Evolutionary conservation across 805 yeast genomes (phyloP).

Genomic region (Kuraishia ogatae): DNA sequence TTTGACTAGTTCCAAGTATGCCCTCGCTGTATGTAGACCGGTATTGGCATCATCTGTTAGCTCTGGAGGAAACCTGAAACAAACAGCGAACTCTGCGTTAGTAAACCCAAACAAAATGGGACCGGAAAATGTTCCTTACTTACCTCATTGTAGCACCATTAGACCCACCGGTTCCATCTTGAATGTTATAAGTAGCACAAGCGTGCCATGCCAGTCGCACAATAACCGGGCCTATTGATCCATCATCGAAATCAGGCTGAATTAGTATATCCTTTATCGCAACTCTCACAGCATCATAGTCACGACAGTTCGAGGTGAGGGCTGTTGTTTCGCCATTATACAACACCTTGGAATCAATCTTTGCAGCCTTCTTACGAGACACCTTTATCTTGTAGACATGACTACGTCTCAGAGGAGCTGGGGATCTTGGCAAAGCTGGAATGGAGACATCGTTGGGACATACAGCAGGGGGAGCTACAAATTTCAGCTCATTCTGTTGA

Average conservation of each 20-base stretch:
- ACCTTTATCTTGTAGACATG: not conserved
- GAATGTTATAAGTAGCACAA: conserved; percentile 69
- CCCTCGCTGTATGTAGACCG: conserved; percentile 53
- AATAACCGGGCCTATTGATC: conserved; percentile 68
- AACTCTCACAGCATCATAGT: conserved; percentile 24
- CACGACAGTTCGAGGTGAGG: conserved; percentile 7
- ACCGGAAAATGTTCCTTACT: not conserved
- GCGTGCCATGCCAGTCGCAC: conserved; percentile 84
- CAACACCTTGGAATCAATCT: not conserved
- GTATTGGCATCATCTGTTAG: conserved; percentile 51
- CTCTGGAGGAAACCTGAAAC: conserved; percentile 35
- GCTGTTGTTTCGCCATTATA: too few relatives aligned
- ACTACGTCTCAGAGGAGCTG: not conserved
- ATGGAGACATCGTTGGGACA: not conserved
- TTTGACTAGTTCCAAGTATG: conserved; percentile 47
- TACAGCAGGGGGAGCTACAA: not conserved
- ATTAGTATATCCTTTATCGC: conserved; percentile 26
- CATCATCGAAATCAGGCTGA: conserved; percentile 45
- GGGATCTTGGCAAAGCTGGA: not conserved
- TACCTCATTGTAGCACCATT: conserved; percentile 62
- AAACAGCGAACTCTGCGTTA: conserved; percentile 4
- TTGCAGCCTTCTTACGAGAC: not conserved
- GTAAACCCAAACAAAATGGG: not conserved
- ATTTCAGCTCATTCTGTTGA: not conserved
- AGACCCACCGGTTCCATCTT: conserved; percentile 51